Conservation (phyloP, 1,284 basidiomycete species). For the Somion occarium region DNA sequence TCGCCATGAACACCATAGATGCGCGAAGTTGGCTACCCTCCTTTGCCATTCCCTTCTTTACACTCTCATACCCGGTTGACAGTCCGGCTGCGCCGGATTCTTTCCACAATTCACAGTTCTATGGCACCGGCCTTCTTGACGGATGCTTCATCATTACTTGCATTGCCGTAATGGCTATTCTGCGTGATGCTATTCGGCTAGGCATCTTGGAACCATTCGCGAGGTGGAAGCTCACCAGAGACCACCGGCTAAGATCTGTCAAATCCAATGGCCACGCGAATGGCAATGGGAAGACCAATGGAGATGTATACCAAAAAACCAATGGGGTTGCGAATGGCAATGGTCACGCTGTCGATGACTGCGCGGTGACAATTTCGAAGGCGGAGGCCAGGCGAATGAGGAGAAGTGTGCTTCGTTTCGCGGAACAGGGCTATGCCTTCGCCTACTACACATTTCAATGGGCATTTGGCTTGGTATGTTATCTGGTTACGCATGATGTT, state of each 20-base stretch:
- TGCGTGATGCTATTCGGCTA: slow-evolving; percentile 73
- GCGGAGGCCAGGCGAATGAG: slow-evolving; percentile 52
- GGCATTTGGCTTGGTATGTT: slow-evolving; percentile 78
- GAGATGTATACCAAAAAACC: slow-evolving; percentile 28
- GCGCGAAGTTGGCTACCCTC: slow-evolving; percentile 43
- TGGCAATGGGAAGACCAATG: slow-evolving; percentile 30
- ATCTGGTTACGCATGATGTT: slow-evolving; percentile 13
- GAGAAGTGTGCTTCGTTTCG: slow-evolving; percentile 80
- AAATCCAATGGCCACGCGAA: slow-evolving; percentile 24
- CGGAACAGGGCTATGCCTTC: slow-evolving; percentile 91
- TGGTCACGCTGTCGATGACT: slow-evolving; percentile 21
- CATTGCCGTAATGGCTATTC: slow-evolving; percentile 73
- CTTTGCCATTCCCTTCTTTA: slow-evolving; percentile 62
- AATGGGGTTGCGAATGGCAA: slow-evolving; percentile 27
- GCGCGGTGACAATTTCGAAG: slow-evolving; percentile 16
- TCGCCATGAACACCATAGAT: slow-evolving; percentile 28
- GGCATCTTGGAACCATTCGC: slow-evolving; percentile 77
- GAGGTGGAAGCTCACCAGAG: slow-evolving; percentile 59
- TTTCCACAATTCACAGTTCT: slow-evolving; percentile 63
- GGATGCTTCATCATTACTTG: slow-evolving; percentile 66
- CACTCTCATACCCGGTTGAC: slow-evolving; percentile 67
- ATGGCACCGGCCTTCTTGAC: slow-evolving; percentile 68
- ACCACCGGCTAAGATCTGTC: slow-evolving; percentile 28
- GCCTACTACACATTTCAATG: slow-evolving; percentile 79
- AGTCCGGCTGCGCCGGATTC: slow-evolving; percentile 59